A percentile compares a stretch with the other conserved stretches of the same genome.
phyloP scores from a whole-genome alignment of 1,284 basidiomycete genomes.

The Naganishia sp. region DNA sequence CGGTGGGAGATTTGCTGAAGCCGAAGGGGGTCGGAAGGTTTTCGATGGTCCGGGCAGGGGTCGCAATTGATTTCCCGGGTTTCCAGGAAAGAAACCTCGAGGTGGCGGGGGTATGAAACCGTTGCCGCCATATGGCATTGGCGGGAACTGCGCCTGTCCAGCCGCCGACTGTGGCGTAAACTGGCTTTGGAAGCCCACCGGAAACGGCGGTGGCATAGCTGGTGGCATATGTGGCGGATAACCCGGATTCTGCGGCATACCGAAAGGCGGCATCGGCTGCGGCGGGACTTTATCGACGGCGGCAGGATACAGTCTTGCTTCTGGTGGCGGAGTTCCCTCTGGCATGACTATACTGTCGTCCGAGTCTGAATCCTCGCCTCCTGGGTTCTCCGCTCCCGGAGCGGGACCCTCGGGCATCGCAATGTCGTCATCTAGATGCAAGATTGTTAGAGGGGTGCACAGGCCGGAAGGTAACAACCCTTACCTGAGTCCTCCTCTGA shows the following conservation, averaged over 20 bases:
- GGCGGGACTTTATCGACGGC: conserved; percentile 28
- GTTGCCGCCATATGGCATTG: conserved; percentile 25
- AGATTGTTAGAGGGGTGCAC: neutral
- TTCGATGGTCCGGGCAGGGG: conserved; percentile 6
- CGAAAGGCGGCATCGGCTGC: conserved; percentile 30
- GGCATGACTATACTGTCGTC: conserved; percentile 56
- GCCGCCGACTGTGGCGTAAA: neutral
- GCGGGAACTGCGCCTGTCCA: conserved; percentile 35
- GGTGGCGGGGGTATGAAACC: conserved; percentile 28
- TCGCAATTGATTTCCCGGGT: conserved; percentile 13
- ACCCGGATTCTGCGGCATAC: conserved; percentile 20
- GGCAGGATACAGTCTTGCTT: conserved; percentile 32
- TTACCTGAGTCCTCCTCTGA: conserved; percentile 41
- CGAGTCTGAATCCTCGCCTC: conserved; percentile 42
- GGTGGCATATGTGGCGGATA: conserved; percentile 24
- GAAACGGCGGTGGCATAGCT: conserved; percentile 37
- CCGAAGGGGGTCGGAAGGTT: conserved; percentile 25
- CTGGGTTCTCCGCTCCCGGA: conserved; percentile 55
- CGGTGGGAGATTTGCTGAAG: conserved; percentile 28
- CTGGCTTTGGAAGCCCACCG: neutral
- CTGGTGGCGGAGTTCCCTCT: conserved; percentile 53
- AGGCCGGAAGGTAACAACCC: neutral
- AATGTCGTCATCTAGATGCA: conserved; percentile 68
- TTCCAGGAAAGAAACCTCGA: conserved; percentile 31
- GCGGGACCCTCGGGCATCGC: conserved; percentile 81